Conservation (phyloP, 495 filamentous ascomycete genomes). For the Friedmanniomyces simplex region DNA sequence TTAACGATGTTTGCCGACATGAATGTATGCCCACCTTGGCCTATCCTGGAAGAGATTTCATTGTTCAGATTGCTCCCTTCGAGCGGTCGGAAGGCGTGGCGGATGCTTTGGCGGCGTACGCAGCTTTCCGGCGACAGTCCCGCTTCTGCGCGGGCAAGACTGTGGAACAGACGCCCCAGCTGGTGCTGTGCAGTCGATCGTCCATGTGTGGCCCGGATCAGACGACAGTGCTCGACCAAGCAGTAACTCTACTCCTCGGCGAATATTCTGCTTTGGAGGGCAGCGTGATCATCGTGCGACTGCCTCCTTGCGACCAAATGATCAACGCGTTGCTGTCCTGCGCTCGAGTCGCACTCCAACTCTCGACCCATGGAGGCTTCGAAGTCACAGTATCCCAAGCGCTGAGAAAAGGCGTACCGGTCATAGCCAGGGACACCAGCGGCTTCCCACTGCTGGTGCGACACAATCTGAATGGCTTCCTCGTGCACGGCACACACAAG, state of each 20-base stretch:
- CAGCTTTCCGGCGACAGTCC: slow-evolving; percentile 51
- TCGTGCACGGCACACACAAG: slow-evolving; percentile 63
- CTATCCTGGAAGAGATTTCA: slow-evolving; percentile 64
- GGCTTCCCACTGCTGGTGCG: slow-evolving; percentile 76
- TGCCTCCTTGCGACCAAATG: slow-evolving; percentile 68
- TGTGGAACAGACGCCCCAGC: slow-evolving; percentile 49
- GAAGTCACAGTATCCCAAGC: slow-evolving; percentile 87
- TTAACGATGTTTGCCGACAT: slow-evolving; percentile 53
- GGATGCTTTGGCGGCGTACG: slow-evolving; percentile 68
- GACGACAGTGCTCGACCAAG: slow-evolving; percentile 32
- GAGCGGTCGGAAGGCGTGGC: slow-evolving; percentile 80
- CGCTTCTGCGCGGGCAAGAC: not conserved
- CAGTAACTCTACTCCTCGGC: slow-evolving; percentile 45
- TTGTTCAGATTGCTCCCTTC: slow-evolving; percentile 75
- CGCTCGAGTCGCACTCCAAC: slow-evolving; percentile 62
- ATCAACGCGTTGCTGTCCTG: slow-evolving; percentile 69
- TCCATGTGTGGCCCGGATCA: slow-evolving; percentile 81
- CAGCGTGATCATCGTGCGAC: slow-evolving; percentile 63
- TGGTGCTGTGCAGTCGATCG: slow-evolving; percentile 67
- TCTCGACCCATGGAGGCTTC: slow-evolving; percentile 80
- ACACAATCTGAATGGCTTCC: slow-evolving; percentile 61
- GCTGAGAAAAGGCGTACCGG: slow-evolving; percentile 70
- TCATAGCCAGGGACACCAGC: slow-evolving; percentile 67
- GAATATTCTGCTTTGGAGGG: slow-evolving; percentile 36
- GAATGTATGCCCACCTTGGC: slow-evolving; percentile 49